Evolutionary conservation across 345 rosid species (phyloP).

Genomic region (Triadica sebifera): DNA sequence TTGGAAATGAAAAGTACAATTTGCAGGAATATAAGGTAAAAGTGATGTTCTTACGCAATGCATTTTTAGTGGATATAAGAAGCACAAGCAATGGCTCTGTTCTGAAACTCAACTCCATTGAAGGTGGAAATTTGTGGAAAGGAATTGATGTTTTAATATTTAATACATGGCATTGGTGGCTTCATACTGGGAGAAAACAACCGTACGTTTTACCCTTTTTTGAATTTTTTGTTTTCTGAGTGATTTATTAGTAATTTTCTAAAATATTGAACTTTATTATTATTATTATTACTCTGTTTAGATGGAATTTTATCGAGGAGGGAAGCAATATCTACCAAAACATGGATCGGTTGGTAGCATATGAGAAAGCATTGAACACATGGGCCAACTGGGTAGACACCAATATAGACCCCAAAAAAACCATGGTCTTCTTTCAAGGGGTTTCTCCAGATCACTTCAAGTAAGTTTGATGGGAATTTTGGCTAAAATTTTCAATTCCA

Average conservation of each 20-base stretch:
- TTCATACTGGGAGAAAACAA: constrained; percentile 70
- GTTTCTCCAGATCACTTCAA: constrained; percentile 44
- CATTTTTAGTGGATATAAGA: constrained; percentile 65
- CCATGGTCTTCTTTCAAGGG: constrained; percentile 65
- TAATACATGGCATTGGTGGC: constrained; percentile 98
- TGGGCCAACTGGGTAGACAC: constrained; percentile 69
- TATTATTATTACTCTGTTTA: too few relatives aligned
- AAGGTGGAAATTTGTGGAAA: constrained; percentile 52
- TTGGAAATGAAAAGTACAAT: too few relatives aligned
- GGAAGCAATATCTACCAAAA: constrained; percentile 38
- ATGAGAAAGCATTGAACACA: constrained; percentile 55
- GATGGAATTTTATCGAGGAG: constrained; percentile 56
- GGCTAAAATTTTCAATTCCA: too few relatives aligned
- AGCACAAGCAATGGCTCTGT: constrained; percentile 35
- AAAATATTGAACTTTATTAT: too few relatives aligned
- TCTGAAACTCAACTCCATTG: constrained; percentile 56
- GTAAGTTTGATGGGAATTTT: too few relatives aligned
- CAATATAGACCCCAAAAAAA: constrained; percentile 43
- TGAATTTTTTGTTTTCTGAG: too few relatives aligned
- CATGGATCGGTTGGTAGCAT: constrained; percentile 61
- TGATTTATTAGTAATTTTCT: too few relatives aligned
- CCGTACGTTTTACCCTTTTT: constrained; percentile 38
- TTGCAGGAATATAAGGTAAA: constrained; percentile 44
- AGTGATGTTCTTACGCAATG: constrained; percentile 62
- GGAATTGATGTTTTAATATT: constrained; percentile 55